Conservation (phyloP, 2,329 filamentous ascomycete species). For the Dissoconium aciculare region DNA sequence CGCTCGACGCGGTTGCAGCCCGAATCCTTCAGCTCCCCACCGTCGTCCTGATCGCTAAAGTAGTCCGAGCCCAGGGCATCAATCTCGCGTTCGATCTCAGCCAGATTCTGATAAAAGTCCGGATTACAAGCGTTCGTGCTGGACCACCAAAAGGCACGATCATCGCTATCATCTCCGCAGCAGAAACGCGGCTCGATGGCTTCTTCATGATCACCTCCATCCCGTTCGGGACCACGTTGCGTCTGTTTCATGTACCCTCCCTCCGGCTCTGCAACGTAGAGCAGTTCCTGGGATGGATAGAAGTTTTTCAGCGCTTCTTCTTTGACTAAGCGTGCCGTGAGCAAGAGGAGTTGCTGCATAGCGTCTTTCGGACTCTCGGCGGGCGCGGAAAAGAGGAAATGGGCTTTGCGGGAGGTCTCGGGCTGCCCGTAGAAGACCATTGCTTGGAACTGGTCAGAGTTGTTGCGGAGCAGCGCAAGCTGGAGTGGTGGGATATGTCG, state of each 20-base stretch:
- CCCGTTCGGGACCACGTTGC: too few species aligned
- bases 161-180: too few species aligned
- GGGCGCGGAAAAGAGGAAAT: constrained; percentile 1
- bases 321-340: not conserved
- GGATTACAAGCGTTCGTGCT: not conserved
- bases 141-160: not conserved
- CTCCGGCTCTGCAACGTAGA: not conserved
- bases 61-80: not conserved
- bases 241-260: too few species aligned
- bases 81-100: not conserved
- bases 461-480: not conserved
- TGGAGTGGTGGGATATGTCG: not conserved
- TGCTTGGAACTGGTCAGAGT: not conserved
- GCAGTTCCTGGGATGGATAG: not conserved
- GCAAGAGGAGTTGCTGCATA: not conserved
- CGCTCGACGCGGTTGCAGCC: too few species aligned
- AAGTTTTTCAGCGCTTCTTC: not conserved
- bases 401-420: not conserved
- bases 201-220: too few species aligned
- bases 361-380: not conserved
- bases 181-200: too few species aligned
- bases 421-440: not conserved
- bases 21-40: too few species aligned
- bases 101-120: not conserved
- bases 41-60: not conserved